Conservation (phyloP, 1,139 yeast species). For the Nakaseomyces nivariensis region DNA sequence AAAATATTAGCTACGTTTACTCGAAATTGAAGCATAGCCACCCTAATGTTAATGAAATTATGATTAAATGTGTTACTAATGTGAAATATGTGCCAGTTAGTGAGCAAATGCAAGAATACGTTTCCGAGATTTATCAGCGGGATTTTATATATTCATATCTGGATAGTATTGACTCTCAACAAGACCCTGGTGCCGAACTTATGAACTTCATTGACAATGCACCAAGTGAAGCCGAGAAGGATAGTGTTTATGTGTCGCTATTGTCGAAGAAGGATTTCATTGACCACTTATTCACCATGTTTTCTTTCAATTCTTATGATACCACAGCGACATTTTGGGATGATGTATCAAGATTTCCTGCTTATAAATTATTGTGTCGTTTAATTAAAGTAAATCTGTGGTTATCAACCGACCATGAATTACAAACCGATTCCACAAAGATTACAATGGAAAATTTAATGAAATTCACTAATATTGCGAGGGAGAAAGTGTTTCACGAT, state of each 20-base stretch:
- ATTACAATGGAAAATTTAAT: constrained; percentile 40
- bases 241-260: constrained; percentile 16
- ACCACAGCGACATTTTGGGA: not conserved
- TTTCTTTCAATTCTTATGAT: constrained; percentile 4
- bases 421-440: constrained; percentile 36
- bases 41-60: not conserved
- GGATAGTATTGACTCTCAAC: not conserved
- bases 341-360: not conserved
- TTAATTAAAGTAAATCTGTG: constrained; percentile 48
- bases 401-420: constrained; percentile 62
- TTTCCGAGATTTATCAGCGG: not conserved
- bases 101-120: not conserved
- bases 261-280: constrained; percentile 14
- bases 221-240: constrained; percentile 15
- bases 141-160: constrained; percentile 1
- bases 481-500: constrained; percentile 43
- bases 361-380: constrained; percentile 24
- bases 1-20: not conserved
- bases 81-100: not conserved
- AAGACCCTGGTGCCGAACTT: not conserved
- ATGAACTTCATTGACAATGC: constrained; percentile 20
- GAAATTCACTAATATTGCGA: constrained; percentile 42
- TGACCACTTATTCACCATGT: constrained; percentile 22
- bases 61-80: not conserved
- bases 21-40: not conserved